Conservation (phyloP, 2,329 filamentous ascomycete species). For the Botrytis galanthina region DNA sequence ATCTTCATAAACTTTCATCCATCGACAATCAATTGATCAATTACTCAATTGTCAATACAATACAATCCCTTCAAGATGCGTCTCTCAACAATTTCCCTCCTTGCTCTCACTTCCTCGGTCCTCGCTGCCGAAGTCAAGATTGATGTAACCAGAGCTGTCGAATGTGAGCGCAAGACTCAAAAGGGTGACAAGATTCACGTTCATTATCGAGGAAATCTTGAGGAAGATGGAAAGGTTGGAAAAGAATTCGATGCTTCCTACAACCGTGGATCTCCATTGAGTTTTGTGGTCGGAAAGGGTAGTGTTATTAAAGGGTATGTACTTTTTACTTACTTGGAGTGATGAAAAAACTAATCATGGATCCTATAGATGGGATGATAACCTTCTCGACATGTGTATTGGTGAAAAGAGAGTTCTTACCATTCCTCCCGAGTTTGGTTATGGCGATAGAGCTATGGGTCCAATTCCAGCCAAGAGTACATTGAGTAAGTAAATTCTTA, state of each 20-base stretch:
- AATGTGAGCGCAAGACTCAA: constrained; percentile 75
- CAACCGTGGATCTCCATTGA: constrained; percentile 71
- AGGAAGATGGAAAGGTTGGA: constrained; percentile 54
- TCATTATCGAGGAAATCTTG: constrained; percentile 83
- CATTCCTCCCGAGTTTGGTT: constrained; percentile 82
- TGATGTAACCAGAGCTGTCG: constrained; percentile 68
- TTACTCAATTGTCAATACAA: constrained; percentile 17
- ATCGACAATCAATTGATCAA: not conserved
- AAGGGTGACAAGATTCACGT: constrained; percentile 79
- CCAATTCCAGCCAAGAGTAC: constrained; percentile 82
- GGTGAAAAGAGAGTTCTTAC: constrained; percentile 89
- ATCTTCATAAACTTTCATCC: not conserved
- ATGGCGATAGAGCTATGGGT: constrained; percentile 72
- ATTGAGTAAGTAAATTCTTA: constrained; percentile 53
- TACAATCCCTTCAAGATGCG: constrained; percentile 29
- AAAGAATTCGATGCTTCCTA: constrained; percentile 84
- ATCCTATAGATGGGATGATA: constrained; percentile 74
- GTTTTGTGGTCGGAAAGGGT: constrained; percentile 74
- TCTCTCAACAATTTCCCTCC: constrained; percentile 36
- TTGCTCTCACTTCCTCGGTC: constrained; percentile 33
- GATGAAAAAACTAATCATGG: constrained; percentile 11
- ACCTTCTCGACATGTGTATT: constrained; percentile 89
- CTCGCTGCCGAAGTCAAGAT: constrained; percentile 60
- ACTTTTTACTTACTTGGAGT: too few relatives aligned
- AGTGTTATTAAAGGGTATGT: constrained; percentile 85